A percentile compares a stretch with the other conserved stretches of the same genome.
Conservation (phyloP, 768 basidiomycete species). For the Russula lepida region DNA sequence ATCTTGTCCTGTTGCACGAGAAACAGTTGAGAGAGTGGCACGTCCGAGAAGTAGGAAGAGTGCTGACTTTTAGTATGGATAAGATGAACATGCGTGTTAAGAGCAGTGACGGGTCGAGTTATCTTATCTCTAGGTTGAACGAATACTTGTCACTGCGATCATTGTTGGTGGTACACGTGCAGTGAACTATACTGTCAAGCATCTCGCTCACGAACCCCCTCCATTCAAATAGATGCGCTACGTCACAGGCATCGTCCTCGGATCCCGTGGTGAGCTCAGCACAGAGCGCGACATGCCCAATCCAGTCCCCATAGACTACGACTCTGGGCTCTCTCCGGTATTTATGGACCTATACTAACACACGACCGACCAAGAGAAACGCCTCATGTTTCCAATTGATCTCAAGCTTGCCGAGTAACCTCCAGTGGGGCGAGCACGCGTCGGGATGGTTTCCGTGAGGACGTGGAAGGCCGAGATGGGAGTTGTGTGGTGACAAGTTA, state of each 20-base stretch:
- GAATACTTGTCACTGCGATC: too few relatives aligned
- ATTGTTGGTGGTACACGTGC: too few relatives aligned
- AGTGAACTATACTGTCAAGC: too few relatives aligned
- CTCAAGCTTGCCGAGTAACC: not conserved
- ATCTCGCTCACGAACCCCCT: too few relatives aligned
- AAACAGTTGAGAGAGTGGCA: not conserved
- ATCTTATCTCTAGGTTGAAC: not conserved
- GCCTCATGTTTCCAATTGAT: not conserved
- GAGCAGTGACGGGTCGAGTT: not conserved
- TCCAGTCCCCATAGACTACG: not conserved
- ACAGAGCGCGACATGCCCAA: not conserved
- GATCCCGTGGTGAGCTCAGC: not conserved
- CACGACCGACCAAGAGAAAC: not conserved
- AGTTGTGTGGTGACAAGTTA: not conserved
- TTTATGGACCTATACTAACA: not conserved
- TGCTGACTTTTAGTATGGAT: slow-evolving; percentile 29
- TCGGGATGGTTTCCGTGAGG: not conserved
- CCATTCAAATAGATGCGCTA: not conserved
- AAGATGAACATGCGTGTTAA: slow-evolving; percentile 31
- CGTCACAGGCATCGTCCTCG: not conserved
- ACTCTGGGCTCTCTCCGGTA: not conserved
- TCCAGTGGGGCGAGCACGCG: not conserved
- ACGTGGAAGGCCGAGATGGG: not conserved
- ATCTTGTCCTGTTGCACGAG: slow-evolving; percentile 68
- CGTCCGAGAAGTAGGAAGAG: not conserved